Base-by-base conservation (phyloP, 805 yeast species). In the Vanderwaltozyma yarrowii region DNA sequence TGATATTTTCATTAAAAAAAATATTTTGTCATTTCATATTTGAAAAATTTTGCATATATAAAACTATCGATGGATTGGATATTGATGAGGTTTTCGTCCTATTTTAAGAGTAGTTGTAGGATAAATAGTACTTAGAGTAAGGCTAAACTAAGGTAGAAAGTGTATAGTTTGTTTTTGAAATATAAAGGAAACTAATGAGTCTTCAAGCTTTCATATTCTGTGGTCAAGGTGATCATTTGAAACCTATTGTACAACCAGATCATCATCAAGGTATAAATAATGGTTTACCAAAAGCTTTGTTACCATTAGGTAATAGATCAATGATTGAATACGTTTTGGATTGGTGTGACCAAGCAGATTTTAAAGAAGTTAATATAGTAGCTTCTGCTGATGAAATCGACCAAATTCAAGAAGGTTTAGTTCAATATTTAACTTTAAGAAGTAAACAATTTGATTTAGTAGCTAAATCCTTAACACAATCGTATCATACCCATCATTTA, bases 331-430 rank as follows among this genome's bases (percentile, higher is more conserved):
- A 85, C 54, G 94, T 82, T 2, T 67, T 92, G 26, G 88, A 82
- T 49, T 92, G 97, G 97, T 88, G 97, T 66, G 87, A 78, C 52
- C 70, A 71, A 54, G 96, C 94, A 2, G 78, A 78, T 42, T 88
- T 88, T 60, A 73, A 73, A 33, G 73, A 73, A 33, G 72, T 83
- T 33, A 75, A 82, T 16, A 68, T 88, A 15, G 79, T 83, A 7
- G 66, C 74, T 9, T 75, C 72, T 37, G 54, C 61, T 10, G 71
- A 65, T 3, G 70, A 74, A 24, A 56, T 61, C 28, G 70, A 65
- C 2, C 69, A 61, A 16, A 70, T 85, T 15, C 57, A 61, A 18
- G 58, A 58, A 12, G 75, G 73, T 13, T 61, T 85, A 12, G 6
- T 14, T 7, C 70, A 66, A 8, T 82, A 74, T 52, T 56, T 69